Evolutionary conservation across 208 protist genomes (phyloP), one percentile per base, ranked within the genome.

Genomic region (Crithidia sp.): DNA sequence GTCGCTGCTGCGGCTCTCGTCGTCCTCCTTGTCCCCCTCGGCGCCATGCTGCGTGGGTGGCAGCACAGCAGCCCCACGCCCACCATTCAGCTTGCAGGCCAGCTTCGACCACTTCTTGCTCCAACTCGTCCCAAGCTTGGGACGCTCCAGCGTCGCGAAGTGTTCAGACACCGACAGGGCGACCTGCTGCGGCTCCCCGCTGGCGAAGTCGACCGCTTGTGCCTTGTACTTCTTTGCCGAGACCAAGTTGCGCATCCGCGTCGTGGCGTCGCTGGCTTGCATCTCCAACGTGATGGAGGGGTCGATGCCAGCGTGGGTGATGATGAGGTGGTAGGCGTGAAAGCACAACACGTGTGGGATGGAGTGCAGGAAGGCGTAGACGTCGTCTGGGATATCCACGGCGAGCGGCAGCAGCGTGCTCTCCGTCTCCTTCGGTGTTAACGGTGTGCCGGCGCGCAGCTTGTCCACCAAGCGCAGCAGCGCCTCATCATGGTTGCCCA

Each of bases 401-500:
- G 92, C 92, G 4, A 96, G 72, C 2, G 76, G 72, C 10, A 76
- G 63, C 36, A 92, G 61, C 5, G 58, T 74, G 66, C 82, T 87
- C 9, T 56, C 55, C n/a, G n/a, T 10, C 37, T 91, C 74, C 71
- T 84, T 73, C n/a, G 55, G 73, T 0, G 58, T 56, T 13, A 88
- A 65, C 36, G 63, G 19, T 17, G 16, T 59, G 40, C 54, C 72
- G 4, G 40, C 37, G 4, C 67, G 59, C 5, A 90, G n/a, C 53
- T 83, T 84, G 6, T 84, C 61, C 16, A 56, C 43, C 16, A 93
- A 58, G 16, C 77, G 70, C 45, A 96, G 71, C 62, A 96, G 43
- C 70, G 80, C 85, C 28, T 67, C 52, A 64, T 96, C 92, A 77
- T 95, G 90, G 69, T 96, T 96, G 41, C 90, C 92, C 5, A 92